Percentiles rank a stretch among this genome's conserved stretches.
These are phyloP conservation scores for Flueggea neowawraea DNA, from an alignment of 441 rosid genomes.

Conservation along the genomic window DNA sequence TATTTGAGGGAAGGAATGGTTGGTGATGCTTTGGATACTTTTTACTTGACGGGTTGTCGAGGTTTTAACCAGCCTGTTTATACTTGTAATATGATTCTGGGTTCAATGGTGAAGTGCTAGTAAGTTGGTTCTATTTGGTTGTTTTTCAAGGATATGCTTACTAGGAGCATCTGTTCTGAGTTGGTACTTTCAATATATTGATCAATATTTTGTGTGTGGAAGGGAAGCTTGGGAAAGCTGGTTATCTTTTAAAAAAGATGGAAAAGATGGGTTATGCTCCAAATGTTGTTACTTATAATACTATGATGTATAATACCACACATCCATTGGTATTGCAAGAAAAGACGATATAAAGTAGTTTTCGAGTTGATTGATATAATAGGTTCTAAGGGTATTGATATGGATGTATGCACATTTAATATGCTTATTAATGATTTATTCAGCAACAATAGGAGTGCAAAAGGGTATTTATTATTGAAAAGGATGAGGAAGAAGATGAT, in stretches of 20 bases:
- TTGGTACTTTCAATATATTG: constrained; percentile 81
- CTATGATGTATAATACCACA: no score
- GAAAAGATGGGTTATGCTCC: constrained; percentile 73
- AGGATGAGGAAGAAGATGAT: constrained; percentile 71
- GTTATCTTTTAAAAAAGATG: constrained; percentile 72
- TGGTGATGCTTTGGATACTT: constrained; percentile 55
- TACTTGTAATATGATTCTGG: constrained; percentile 66
- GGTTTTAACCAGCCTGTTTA: constrained; percentile 67
- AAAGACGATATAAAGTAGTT: constrained; percentile 59
- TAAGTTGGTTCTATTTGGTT: constrained; percentile 54
- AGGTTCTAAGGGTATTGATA: constrained; percentile 65
- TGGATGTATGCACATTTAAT: constrained; percentile 80
- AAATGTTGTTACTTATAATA: constrained; percentile 69
- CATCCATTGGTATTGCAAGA: constrained; percentile 82
- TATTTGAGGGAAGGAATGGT: constrained; percentile 58
- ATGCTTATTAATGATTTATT: constrained; percentile 73
- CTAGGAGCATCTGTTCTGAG: constrained; percentile 67
- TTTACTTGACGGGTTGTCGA: constrained; percentile 54
- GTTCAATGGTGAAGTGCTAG: constrained; percentile 47
- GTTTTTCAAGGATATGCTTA: constrained; percentile 70
- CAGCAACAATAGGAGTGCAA: constrained; percentile 65
- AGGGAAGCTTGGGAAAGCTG: constrained; percentile 65
- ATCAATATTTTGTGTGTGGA: constrained; percentile 60
- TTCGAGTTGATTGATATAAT: constrained; percentile 56
- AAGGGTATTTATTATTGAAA: constrained; percentile 74